A percentile compares a stretch with the other conserved stretches of the same genome.
Evolutionary conservation across 805 yeast genomes (phyloP).

Genomic region (Candida germanica): DNA sequence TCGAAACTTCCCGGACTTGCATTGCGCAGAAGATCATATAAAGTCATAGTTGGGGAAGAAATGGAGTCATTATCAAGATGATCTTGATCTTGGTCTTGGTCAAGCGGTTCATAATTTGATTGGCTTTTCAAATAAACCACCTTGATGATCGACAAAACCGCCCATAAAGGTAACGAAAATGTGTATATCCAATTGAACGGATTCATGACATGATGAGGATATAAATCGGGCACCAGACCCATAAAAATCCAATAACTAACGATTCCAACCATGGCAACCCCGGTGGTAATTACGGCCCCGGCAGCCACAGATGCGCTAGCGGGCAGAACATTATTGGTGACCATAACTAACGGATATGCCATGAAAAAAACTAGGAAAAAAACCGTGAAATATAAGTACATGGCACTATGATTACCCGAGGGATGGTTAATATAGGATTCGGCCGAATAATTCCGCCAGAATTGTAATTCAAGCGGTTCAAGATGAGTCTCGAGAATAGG

Average conservation of each 20-base stretch:
- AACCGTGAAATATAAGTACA: constrained; percentile 53
- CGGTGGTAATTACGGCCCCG: constrained; percentile 49
- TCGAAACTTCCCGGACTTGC: constrained; percentile 4
- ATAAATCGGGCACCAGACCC: constrained; percentile 57
- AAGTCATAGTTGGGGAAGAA: constrained; percentile 19
- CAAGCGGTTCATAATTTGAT: no score
- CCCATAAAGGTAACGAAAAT: constrained; percentile 49
- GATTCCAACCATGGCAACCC: constrained; percentile 47
- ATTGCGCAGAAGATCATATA: constrained; percentile 20
- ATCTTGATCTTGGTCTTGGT: constrained; percentile 1
- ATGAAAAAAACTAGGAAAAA: constrained; percentile 41
- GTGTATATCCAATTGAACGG: constrained; percentile 62
- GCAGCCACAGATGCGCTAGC: constrained; percentile 51
- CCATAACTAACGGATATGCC: constrained; percentile 65
- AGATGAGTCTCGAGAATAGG: constrained; percentile 70
- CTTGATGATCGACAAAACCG: constrained; percentile 11
- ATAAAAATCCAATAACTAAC: constrained; percentile 56
- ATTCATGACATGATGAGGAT: constrained; percentile 73
- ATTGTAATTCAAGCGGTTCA: constrained; percentile 66
- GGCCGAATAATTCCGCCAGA: constrained; percentile 78
- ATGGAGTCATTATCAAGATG: constrained; percentile 4
- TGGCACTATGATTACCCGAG: constrained; percentile 46
- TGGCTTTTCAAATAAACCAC: constrained; percentile 12
- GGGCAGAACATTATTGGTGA: constrained; percentile 58
- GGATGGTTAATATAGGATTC: constrained; percentile 66